phyloP scores from a whole-genome alignment of 352 stramenopile species.

The Thalassiosira exigua region DNA sequence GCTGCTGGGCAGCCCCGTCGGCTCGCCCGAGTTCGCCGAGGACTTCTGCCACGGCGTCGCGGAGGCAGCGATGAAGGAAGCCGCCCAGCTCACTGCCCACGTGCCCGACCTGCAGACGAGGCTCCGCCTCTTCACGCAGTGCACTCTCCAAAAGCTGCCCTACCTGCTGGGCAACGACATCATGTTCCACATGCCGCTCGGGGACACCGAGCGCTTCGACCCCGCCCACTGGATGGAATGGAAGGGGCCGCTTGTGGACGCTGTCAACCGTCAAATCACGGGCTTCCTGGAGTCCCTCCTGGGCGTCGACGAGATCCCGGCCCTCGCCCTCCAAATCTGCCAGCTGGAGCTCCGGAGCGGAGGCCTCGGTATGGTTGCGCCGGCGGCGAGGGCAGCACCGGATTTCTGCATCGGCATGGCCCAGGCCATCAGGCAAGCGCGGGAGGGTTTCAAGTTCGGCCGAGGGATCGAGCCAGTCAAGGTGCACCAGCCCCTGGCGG shows the following conservation, averaged over 20 bases:
- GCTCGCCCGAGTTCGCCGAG: constrained; percentile 3
- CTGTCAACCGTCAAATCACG: neutral
- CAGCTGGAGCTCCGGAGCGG: constrained; percentile 9
- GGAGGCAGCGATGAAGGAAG: neutral
- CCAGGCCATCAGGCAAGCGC: neutral
- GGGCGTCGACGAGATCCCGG: neutral
- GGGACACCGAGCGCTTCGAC: too few species aligned
- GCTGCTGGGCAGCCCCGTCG: constrained; percentile 21
- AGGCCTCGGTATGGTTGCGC: constrained; percentile 6
- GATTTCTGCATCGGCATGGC: constrained; percentile 40
- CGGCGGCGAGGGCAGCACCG: constrained; percentile 12
- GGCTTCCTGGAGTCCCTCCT: neutral
- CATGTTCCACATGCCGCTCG: too few species aligned
- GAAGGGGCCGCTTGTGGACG: neutral
- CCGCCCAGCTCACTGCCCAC: neutral
- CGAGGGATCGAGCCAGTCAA: neutral
- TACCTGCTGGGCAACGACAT: constrained; percentile 35
- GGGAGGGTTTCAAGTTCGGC: constrained; percentile 5
- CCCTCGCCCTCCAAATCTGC: neutral
- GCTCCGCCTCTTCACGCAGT: constrained; percentile 23
- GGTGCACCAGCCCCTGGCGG: neutral
- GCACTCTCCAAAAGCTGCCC: constrained; percentile 35
- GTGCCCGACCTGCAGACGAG: constrained; percentile 28
- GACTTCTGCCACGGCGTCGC: constrained; percentile 1
- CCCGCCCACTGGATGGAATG: neutral